phyloP scores from a whole-genome alignment of 148 eudicot genomes.

The Chenopodium berlandieri region DNA sequence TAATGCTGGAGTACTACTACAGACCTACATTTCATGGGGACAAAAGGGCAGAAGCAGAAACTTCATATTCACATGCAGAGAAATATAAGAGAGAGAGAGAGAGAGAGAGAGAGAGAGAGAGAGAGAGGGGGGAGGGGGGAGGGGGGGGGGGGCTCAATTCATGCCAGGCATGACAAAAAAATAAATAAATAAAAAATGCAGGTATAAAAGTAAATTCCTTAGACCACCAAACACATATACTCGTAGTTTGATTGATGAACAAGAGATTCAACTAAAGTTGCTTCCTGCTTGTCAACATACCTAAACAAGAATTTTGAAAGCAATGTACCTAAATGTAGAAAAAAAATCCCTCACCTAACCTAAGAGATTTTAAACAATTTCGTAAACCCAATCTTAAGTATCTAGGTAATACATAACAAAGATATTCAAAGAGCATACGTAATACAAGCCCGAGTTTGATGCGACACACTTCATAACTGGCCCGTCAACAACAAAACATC shows the following conservation, averaged over 20 bases:
- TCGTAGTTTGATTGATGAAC: background rate
- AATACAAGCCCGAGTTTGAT: background rate
- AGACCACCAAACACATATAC: background rate
- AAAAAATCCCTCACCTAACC: slow-evolving; percentile 23
- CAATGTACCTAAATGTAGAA: slow-evolving; percentile 15
- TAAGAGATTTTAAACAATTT: background rate
- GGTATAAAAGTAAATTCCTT: background rate
- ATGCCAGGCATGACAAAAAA: background rate
- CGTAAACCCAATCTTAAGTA: background rate
- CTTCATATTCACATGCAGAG: slow-evolving; percentile 16
- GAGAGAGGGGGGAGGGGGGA: too few species aligned
- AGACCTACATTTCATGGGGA: background rate
- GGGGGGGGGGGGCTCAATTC: slow-evolving; percentile 1
- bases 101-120: background rate
- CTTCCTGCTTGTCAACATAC: slow-evolving; percentile 12
- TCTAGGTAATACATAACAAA: slow-evolving; percentile 11
- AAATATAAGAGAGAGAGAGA: background rate
- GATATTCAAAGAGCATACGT: background rate
- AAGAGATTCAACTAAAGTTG: slow-evolving; percentile 13
- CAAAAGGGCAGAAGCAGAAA: slow-evolving; percentile 10
- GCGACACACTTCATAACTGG: slow-evolving; percentile 17
- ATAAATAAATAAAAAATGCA: background rate
- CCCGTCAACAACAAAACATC: slow-evolving; percentile 7
- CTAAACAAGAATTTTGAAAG: slow-evolving; percentile 6
- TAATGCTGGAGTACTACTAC: background rate